Percentiles rank a stretch among this genome's conserved stretches.
Conservation (phyloP, 345 rosid species). For the Excoecaria agallocha region DNA sequence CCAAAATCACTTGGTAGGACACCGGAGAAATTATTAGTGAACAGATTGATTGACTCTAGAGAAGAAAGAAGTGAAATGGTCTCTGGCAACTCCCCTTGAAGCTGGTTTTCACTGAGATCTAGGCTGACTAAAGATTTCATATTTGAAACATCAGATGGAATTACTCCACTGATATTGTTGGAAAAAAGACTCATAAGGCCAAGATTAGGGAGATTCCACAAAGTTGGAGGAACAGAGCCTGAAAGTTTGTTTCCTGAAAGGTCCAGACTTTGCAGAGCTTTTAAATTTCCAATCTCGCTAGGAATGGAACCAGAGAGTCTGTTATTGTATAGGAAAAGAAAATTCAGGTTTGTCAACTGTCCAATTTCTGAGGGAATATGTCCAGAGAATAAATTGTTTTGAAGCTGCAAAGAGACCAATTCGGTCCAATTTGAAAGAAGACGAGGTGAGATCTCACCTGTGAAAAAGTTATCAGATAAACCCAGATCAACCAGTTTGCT, state of each 20-base stretch:
- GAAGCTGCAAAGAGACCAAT: conserved; percentile 47
- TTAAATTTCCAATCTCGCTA: conserved; percentile 43
- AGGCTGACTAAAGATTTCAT: conserved; percentile 33
- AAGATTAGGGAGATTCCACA: conserved; percentile 52
- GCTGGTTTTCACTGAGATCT: conserved; percentile 48
- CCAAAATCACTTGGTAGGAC: conserved; percentile 51
- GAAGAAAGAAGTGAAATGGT: conserved; percentile 45
- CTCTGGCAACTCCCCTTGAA: conserved; percentile 51
- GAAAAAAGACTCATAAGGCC: conserved; percentile 35
- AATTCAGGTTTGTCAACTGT: conserved; percentile 26
- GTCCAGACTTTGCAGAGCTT: conserved; percentile 25
- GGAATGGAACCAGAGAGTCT: conserved; percentile 50
- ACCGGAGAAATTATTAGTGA: conserved; percentile 55
- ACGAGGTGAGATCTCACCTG: conserved; percentile 46
- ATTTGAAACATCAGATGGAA: conserved; percentile 55
- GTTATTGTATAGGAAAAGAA: conserved; percentile 44
- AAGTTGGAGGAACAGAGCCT: conserved; percentile 43
- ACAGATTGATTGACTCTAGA: conserved; percentile 31
- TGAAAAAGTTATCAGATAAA: conserved; percentile 37
- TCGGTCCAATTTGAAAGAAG: conserved; percentile 48
- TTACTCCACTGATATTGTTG: conserved; percentile 49
- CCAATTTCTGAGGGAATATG: conserved; percentile 50
- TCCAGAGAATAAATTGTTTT: conserved; percentile 45
- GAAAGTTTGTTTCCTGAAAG: conserved; percentile 52
- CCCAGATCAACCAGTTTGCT: conserved; percentile 32